A percentile compares a stretch with the other conserved stretches of the same genome.
Evolutionary conservation across 768 basidiomycete genomes (phyloP).

Genomic region (Termitomyces sp.): DNA sequence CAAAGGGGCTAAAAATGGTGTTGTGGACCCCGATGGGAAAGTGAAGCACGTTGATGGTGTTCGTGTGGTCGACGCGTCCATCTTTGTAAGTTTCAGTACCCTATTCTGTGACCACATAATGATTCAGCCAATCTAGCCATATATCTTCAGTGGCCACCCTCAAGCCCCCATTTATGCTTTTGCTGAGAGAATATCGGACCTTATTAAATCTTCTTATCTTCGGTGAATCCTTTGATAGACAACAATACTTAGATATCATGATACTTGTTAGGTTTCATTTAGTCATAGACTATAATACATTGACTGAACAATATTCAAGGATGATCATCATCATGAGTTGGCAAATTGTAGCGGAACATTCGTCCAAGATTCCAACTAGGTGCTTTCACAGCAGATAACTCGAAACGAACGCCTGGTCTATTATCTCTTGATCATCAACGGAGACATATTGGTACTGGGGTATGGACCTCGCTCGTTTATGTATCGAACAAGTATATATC

Average conservation of each 20-base stretch:
- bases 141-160: conserved; percentile 8
- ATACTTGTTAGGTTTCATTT: too few species aligned
- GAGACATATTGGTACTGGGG: too few species aligned
- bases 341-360: too few species aligned
- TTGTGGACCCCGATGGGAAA: conserved; percentile 27
- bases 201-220: conserved; percentile 11
- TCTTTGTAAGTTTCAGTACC: conserved; percentile 19
- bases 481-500: too few species aligned
- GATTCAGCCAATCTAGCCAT: not conserved
- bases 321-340: too few species aligned
- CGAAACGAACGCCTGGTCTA: too few species aligned
- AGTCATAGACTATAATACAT: too few species aligned
- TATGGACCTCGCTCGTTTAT: too few species aligned
- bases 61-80: conserved; percentile 31
- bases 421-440: too few species aligned
- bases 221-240: not conserved
- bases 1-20: conserved; percentile 19
- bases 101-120: not conserved
- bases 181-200: conserved; percentile 15
- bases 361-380: too few species aligned
- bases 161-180: conserved; percentile 13
- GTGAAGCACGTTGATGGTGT: conserved; percentile 26
- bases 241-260: not conserved
- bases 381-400: too few species aligned
- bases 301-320: too few species aligned